Conservation (phyloP, 2,329 filamentous ascomycete species). For the Scopulariopsis brevicaulis region DNA sequence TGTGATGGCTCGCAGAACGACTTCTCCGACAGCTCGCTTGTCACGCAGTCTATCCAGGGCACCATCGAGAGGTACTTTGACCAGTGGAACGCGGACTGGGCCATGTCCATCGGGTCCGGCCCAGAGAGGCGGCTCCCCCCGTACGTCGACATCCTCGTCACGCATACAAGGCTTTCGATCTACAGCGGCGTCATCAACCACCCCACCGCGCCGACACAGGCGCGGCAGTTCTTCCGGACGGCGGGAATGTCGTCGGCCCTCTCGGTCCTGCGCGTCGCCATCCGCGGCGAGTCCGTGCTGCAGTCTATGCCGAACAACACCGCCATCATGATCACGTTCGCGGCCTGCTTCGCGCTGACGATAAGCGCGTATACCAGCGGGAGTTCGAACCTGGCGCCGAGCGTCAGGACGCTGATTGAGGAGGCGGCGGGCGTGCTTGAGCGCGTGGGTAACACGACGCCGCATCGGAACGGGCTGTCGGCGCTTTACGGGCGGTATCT, state of each 20-base stretch:
- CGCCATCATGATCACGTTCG: slow-evolving; percentile 68
- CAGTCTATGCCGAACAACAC: slow-evolving; percentile 73
- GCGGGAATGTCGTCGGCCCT: slow-evolving; percentile 60
- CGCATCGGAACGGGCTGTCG: slow-evolving; percentile 56
- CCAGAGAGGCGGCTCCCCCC: slow-evolving; percentile 50
- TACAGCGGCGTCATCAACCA: slow-evolving; percentile 68
- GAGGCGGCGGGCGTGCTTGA: slow-evolving; percentile 60
- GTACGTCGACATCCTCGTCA: slow-evolving; percentile 65
- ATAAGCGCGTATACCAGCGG: slow-evolving; percentile 48
- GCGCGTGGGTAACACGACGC: slow-evolving; percentile 53
- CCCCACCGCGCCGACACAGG: slow-evolving; percentile 56
- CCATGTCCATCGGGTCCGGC: slow-evolving; percentile 39
- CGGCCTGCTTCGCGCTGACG: slow-evolving; percentile 56
- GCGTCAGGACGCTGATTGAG: slow-evolving; percentile 52
- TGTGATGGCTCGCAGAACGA: slow-evolving; percentile 44
- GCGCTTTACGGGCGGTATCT: slow-evolving; percentile 34
- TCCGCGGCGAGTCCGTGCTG: slow-evolving; percentile 58
- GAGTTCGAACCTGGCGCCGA: slow-evolving; percentile 47
- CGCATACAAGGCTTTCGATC: slow-evolving; percentile 62
- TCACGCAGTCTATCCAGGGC: slow-evolving; percentile 44
- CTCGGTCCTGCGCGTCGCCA: slow-evolving; percentile 64
- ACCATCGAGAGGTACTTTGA: slow-evolving; percentile 56
- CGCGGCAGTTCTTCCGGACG: slow-evolving; percentile 62
- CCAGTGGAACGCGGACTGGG: slow-evolving; percentile 54
- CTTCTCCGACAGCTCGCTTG: slow-evolving; percentile 35